Conservation (phyloP, 2,329 filamentous ascomycete species). For the Colletotrichum scovillei region DNA sequence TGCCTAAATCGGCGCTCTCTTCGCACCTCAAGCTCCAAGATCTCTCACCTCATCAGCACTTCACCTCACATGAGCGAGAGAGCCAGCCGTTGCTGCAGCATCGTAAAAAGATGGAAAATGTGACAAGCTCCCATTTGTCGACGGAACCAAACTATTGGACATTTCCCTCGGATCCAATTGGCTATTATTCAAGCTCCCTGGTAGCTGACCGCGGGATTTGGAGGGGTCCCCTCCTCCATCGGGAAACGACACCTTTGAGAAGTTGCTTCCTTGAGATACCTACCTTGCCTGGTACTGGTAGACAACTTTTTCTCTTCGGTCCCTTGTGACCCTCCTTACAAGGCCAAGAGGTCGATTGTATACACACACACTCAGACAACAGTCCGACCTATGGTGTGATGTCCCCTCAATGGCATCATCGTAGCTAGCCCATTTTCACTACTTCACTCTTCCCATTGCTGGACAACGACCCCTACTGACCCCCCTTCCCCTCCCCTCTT, state of each 20-base stretch:
- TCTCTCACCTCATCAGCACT: background rate
- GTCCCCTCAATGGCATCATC: conserved; percentile 36
- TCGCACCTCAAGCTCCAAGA: background rate
- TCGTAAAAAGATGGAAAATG: background rate
- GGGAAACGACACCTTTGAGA: background rate
- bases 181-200: background rate
- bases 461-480: background rate
- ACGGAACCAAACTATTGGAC: background rate
- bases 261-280: background rate
- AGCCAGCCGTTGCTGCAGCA: background rate
- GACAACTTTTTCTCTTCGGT: background rate
- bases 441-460: background rate
- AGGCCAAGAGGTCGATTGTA: conserved; percentile 1
- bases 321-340: background rate
- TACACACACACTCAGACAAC: background rate
- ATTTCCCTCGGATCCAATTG: background rate
- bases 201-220: background rate
- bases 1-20: conserved; percentile 39
- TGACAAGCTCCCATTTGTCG: background rate
- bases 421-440: conserved; percentile 8
- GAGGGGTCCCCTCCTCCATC: background rate
- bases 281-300: background rate
- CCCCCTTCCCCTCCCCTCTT: background rate
- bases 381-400: conserved; percentile 9
- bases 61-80: background rate